A percentile compares a stretch with the other conserved stretches of the same genome.
Conservation (phyloP, 2,329 filamentous ascomycete genomes). For the Diaporthe batatas region DNA sequence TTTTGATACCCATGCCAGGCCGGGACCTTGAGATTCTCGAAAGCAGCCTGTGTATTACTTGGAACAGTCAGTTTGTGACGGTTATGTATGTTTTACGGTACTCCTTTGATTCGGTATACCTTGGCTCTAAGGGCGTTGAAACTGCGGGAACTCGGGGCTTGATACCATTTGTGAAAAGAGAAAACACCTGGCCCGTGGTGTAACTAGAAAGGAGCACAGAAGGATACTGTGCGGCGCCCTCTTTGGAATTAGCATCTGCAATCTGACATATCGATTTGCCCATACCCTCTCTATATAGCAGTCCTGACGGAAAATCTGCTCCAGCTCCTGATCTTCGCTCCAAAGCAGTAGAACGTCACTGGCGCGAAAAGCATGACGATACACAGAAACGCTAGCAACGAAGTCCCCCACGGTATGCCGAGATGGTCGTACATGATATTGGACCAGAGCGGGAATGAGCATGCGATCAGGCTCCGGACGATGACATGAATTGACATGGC, state of each 20-base stretch:
- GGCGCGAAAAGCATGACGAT: constrained; percentile 34
- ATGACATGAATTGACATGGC: constrained; percentile 46
- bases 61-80: neutral
- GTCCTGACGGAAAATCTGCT: constrained; percentile 30
- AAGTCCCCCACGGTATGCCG: constrained; percentile 44
- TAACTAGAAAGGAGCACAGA: neutral
- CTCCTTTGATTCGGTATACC: neutral
- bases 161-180: neutral
- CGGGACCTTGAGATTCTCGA: neutral
- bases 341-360: constrained; percentile 17
- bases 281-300: neutral
- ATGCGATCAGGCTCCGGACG: constrained; percentile 43
- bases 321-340: constrained; percentile 33
- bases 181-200: neutral
- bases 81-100: neutral
- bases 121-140: neutral
- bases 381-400: constrained; percentile 43
- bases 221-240: too few species aligned
- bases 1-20: constrained; percentile 29
- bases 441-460: constrained; percentile 45
- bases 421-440: constrained; percentile 44
- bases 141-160: neutral
- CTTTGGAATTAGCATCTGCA: neutral
- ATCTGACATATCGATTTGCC: neutral
- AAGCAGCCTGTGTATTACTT: neutral